phyloP scores from a whole-genome alignment of 768 basidiomycete genomes.

The Leccinellum rugosiceps region DNA sequence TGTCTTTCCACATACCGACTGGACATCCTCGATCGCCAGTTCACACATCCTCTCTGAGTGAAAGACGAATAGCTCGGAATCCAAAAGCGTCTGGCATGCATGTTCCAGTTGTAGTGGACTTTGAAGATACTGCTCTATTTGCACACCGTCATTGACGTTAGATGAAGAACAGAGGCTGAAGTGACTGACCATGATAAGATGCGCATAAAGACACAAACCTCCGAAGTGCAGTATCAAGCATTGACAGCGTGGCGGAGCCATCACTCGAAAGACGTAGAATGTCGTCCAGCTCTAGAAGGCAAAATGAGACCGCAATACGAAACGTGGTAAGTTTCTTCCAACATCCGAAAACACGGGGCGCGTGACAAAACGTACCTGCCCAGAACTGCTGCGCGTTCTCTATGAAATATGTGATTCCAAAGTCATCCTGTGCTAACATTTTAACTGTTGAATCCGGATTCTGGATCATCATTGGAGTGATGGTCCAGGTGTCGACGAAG shows the following conservation, averaged over 20 bases:
- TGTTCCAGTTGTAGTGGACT: slow-evolving; percentile 81
- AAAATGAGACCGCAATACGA: slow-evolving; percentile 1
- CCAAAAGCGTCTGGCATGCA: slow-evolving; percentile 71
- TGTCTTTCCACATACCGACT: slow-evolving; percentile 46
- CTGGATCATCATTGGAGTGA: slow-evolving; percentile 14
- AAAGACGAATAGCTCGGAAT: slow-evolving; percentile 84
- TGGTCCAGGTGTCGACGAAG: slow-evolving; percentile 5
- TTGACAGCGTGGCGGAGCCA: slow-evolving; percentile 56
- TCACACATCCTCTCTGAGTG: slow-evolving; percentile 93
- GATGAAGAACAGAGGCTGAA: slow-evolving; percentile 1
- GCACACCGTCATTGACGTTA: slow-evolving; percentile 12
- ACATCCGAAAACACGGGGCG: slow-evolving; percentile 1
- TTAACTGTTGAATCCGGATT: slow-evolving; percentile 16
- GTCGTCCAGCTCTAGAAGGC: slow-evolving; percentile 77
- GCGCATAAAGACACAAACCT: slow-evolving; percentile 78
- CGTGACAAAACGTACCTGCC: slow-evolving; percentile 58
- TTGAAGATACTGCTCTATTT: slow-evolving; percentile 78
- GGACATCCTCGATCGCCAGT: slow-evolving; percentile 65
- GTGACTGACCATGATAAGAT: slow-evolving; percentile 75
- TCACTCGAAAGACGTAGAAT: slow-evolving; percentile 64
- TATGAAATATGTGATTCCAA: slow-evolving; percentile 81
- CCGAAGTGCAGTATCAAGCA: slow-evolving; percentile 75
- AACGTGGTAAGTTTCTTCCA: slow-evolving; percentile 4
- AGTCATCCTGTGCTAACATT: slow-evolving; percentile 49
- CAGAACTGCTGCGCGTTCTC: slow-evolving; percentile 86